Evolutionary conservation across 352 stramenopile genomes (phyloP), one percentile per base, ranked within the genome.

Genomic region (Phytophthora sansomeana): DNA sequence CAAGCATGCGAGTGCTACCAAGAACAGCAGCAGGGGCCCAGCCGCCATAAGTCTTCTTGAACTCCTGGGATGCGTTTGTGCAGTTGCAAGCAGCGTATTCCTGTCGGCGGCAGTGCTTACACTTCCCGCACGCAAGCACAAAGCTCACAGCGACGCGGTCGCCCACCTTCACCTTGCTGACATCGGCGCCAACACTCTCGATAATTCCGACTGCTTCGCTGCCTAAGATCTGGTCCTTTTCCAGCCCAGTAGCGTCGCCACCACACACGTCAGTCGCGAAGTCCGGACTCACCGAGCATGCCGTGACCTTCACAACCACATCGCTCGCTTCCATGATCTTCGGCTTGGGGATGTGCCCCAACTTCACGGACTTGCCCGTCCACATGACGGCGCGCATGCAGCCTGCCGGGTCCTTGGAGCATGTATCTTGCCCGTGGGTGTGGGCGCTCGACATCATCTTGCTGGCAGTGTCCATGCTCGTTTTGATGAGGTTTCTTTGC

Each of bases 111-210:
- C 87, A 95, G 61, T 82, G 79, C 39, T 81, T 89, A 58, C 86
- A 95, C 17, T 83, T 58, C 33, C 86, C 86, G 43, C 86, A 95
- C 10, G 82, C 80, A 16, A 87, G 69, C 17, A 87, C 83, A 46
- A 91, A 92, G 41, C 84, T 85, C 16, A 91, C 69, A 36, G 88
- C 85, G n/a, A 95, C 85, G 44, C 77, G 83, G 47, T 95, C 83
- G 47, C 87, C 87, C 13, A 70, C 48, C 35, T 81, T 85, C 41
- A 95, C 54, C 36, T 83, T 80, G 16, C 52, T 46, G 28, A 93
- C 75, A 8, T 87, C 67, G 14, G 71, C 58, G 7, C 86, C 86
- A 0, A 85, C 74, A 19, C 75, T 68, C 7, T 87, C 71, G 11
- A 95, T 71, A 17, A 90, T 33, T 2, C 86, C 86, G 2, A 91